phyloP scores from a whole-genome alignment of 2,329 filamentous ascomycete species.

The Cadophora gregata region DNA sequence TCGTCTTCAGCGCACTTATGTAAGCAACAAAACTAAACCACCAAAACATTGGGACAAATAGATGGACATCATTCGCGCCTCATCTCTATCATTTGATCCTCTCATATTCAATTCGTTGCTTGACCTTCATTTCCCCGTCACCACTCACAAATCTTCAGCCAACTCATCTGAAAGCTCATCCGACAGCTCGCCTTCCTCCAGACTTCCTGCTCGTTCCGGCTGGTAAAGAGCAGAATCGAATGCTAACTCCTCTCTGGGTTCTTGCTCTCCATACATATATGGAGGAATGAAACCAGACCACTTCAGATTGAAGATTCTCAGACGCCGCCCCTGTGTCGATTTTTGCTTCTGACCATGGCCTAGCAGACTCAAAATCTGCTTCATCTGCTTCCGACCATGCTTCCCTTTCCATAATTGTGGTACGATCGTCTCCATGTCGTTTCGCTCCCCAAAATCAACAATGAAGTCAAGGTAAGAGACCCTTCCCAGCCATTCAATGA shows the following conservation, averaged over 20 bases:
- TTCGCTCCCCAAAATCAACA: neutral
- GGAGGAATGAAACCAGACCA: constrained; percentile 12
- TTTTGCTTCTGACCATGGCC: neutral
- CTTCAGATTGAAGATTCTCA: constrained; percentile 6
- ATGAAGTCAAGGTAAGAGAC: constrained; percentile 5
- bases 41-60: neutral
- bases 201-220: neutral
- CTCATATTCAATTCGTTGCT: neutral
- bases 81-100: neutral
- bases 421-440: neutral
- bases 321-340: neutral
- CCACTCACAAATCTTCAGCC: neutral
- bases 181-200: neutral
- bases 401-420: neutral
- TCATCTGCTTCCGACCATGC: neutral
- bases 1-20: neutral
- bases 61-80: neutral
- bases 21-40: neutral
- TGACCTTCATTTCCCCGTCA: neutral
- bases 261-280: constrained; percentile 16
- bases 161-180: neutral
- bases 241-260: constrained; percentile 2
- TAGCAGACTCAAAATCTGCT: neutral
- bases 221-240: constrained; percentile 7
- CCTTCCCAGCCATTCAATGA: constrained; percentile 2